Conservation (phyloP, 176 grass and related monocot species). For the Eremochloa ophiuroides region DNA sequence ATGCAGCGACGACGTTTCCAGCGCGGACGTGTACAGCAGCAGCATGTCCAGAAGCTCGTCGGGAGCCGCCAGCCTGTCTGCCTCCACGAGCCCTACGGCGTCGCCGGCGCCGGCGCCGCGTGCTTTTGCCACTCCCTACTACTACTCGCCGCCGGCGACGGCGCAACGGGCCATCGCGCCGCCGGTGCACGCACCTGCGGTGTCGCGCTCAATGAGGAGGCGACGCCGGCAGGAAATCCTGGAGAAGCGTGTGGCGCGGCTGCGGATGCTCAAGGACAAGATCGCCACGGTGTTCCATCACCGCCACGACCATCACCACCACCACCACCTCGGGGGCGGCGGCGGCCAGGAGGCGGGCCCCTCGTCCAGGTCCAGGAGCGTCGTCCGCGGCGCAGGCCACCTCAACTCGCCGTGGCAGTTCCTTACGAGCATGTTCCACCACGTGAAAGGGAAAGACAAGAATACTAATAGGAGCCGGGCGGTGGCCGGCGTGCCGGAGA, state of each 20-base stretch:
- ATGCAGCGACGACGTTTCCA: background rate
- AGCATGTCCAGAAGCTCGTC: constrained; percentile 3
- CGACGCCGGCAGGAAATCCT: background rate
- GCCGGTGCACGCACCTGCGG: background rate
- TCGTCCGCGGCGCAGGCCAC: background rate
- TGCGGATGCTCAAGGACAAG: constrained; percentile 52
- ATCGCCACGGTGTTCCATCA: constrained; percentile 58
- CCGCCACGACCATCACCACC: constrained; percentile 51
- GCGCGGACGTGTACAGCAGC: background rate
- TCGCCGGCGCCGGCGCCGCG: background rate
- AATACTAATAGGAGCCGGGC: background rate
- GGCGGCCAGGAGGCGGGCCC: background rate
- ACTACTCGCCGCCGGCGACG: background rate
- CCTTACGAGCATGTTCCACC: constrained; percentile 32
- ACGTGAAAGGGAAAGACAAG: background rate
- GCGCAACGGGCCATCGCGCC: background rate
- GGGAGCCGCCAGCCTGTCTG: background rate
- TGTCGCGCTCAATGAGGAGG: background rate
- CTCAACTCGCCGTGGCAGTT: constrained; percentile 39
- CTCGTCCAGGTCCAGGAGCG: constrained; percentile 17
- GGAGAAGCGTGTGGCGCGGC: constrained; percentile 22
- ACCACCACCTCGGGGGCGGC: constrained; percentile 42
- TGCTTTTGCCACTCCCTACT: background rate
- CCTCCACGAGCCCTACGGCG: background rate
- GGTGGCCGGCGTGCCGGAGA: background rate